Conservation (phyloP, 2,329 filamentous ascomycete species). For the Phyllosticta capitalensis region DNA sequence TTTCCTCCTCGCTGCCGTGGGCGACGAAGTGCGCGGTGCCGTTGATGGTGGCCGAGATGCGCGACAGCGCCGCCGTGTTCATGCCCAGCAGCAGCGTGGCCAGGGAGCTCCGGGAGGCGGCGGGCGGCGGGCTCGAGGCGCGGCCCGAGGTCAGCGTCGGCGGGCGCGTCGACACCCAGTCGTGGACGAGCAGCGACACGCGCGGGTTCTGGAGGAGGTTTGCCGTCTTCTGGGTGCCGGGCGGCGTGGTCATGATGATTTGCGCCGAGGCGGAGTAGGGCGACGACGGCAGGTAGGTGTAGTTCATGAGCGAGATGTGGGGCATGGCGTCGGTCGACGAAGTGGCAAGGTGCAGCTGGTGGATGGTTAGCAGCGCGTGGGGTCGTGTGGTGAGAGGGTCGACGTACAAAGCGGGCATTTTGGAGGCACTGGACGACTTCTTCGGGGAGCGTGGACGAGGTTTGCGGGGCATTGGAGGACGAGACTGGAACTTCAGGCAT, state of each 20-base stretch:
- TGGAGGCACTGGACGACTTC: conserved; percentile 88
- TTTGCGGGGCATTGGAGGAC: conserved; percentile 23
- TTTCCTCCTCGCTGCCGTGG: conserved; percentile 68
- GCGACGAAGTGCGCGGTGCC: conserved; percentile 70
- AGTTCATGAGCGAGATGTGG: conserved; percentile 97
- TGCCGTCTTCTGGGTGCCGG: conserved; percentile 65
- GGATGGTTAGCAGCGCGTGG: neutral
- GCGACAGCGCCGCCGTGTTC: conserved; percentile 78
- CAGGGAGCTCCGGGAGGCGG: conserved; percentile 54
- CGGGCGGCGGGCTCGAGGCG: conserved; percentile 54
- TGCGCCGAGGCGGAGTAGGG: conserved; percentile 57
- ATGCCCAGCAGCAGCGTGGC: conserved; percentile 79
- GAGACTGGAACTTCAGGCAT: conserved; percentile 1
- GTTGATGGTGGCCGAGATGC: conserved; percentile 88
- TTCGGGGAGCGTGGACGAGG: conserved; percentile 60
- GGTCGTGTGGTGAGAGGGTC: neutral
- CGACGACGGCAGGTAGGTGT: conserved; percentile 77
- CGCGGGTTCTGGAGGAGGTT: conserved; percentile 78
- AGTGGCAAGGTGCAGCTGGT: conserved; percentile 87
- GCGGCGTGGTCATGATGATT: conserved; percentile 87
- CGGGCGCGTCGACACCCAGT: conserved; percentile 92
- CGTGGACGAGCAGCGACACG: conserved; percentile 91
- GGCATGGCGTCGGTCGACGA: conserved; percentile 75
- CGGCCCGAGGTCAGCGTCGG: conserved; percentile 54
- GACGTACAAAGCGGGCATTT: conserved; percentile 80